Conservation (phyloP, 345 rosid genomes). For the Laguncularia racemosa region DNA sequence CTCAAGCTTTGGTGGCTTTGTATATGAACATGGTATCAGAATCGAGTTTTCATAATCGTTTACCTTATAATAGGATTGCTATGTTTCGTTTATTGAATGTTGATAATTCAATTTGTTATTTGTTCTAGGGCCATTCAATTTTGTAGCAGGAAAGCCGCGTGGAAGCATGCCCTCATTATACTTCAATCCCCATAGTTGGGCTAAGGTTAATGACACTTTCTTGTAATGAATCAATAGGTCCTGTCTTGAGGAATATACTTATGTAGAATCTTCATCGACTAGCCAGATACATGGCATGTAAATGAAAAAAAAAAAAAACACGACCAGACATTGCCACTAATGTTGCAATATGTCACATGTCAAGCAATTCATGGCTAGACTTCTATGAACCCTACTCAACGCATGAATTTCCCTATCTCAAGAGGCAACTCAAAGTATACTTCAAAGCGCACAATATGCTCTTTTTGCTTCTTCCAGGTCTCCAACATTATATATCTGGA, state of each 20-base stretch:
- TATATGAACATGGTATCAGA: conserved; percentile 25
- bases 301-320: too few relatives aligned
- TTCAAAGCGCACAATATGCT: neutral
- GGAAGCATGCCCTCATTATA: conserved; percentile 14
- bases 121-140: conserved; percentile 22
- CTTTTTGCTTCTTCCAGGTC: conserved; percentile 24
- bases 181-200: conserved; percentile 26
- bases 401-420: too few relatives aligned
- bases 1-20: conserved; percentile 26
- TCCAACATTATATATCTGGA: conserved; percentile 54
- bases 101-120: neutral
- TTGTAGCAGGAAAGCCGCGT: conserved; percentile 9
- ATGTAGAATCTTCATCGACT: too few relatives aligned
- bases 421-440: too few relatives aligned
- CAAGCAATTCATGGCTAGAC: too few relatives aligned
- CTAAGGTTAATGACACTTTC: conserved; percentile 13
- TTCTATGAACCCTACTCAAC: too few relatives aligned
- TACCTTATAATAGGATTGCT: neutral
- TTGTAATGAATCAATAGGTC: neutral
- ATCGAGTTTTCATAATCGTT: neutral
- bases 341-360: too few relatives aligned
- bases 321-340: too few relatives aligned
- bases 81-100: too few relatives aligned
- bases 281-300: too few relatives aligned
- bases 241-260: too few relatives aligned